phyloP scores from a whole-genome alignment of 768 basidiomycete genomes.

The Podaxis carcinomalis region DNA sequence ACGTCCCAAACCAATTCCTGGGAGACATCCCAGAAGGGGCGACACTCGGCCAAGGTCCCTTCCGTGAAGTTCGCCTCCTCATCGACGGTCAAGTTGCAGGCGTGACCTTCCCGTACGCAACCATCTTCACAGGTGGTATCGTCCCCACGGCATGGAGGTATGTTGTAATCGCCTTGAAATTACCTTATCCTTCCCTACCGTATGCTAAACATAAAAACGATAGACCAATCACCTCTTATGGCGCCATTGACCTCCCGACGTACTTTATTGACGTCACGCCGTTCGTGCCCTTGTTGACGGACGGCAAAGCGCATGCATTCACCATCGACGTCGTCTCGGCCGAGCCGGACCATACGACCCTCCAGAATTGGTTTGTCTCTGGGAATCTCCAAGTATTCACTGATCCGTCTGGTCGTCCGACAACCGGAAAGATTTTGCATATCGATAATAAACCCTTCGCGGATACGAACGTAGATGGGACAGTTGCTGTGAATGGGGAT shows the following conservation, averaged over 20 bases:
- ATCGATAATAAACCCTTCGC: conserved; percentile 61
- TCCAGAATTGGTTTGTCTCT: conserved; percentile 77
- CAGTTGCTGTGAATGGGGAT: conserved; percentile 36
- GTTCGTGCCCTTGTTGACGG: conserved; percentile 66
- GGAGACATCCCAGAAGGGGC: conserved; percentile 43
- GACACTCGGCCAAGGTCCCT: conserved; percentile 40
- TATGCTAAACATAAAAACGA: conserved; percentile 16
- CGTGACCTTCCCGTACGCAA: conserved; percentile 47
- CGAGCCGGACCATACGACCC: conserved; percentile 58
- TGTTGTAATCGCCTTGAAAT: not conserved
- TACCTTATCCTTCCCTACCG: not conserved
- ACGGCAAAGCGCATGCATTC: conserved; percentile 66
- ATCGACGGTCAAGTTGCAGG: conserved; percentile 45
- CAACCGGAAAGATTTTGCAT: conserved; percentile 61
- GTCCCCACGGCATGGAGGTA: conserved; percentile 69
- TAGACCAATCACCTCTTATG: conserved; percentile 70
- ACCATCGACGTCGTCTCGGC: conserved; percentile 72
- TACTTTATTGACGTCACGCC: conserved; percentile 78
- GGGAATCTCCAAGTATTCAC: conserved; percentile 66
- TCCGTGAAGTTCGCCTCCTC: conserved; percentile 44
- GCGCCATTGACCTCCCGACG: conserved; percentile 72
- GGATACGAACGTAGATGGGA: conserved; percentile 41
- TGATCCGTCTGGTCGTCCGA: conserved; percentile 55
- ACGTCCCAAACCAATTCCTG: conserved; percentile 58
- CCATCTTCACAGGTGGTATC: conserved; percentile 75